phyloP scores from a whole-genome alignment of 2,329 filamentous ascomycete genomes.

The Trichoderma cornu-damae region DNA sequence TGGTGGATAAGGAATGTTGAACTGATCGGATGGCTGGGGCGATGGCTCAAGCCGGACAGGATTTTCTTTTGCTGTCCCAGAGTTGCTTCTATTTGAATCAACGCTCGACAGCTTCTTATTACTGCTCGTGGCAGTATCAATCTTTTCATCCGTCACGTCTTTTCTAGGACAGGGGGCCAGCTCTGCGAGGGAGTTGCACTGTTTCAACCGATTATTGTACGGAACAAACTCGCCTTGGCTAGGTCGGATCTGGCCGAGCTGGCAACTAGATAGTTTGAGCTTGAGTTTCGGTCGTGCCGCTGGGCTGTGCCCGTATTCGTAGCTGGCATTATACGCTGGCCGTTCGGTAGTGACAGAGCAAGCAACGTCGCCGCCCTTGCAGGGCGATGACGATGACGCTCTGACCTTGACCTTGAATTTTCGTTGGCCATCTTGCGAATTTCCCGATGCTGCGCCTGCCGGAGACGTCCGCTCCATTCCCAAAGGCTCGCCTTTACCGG shows the following conservation, averaged over 20 bases:
- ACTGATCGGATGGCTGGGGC: slow-evolving; percentile 30
- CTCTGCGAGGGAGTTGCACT: slow-evolving; percentile 32
- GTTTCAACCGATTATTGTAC: slow-evolving; percentile 28
- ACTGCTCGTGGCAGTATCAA: neutral
- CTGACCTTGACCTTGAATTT: slow-evolving; percentile 31
- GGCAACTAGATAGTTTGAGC: slow-evolving; percentile 32
- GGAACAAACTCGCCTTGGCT: slow-evolving; percentile 19
- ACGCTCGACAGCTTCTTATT: neutral
- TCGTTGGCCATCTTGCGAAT: slow-evolving; percentile 19
- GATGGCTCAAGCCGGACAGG: slow-evolving; percentile 17
- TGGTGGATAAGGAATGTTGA: slow-evolving; percentile 33
- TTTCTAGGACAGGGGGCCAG: slow-evolving; percentile 24
- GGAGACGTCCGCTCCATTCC: neutral
- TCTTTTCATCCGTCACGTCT: neutral
- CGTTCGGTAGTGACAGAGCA: neutral
- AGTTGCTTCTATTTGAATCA: neutral
- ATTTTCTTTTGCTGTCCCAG: slow-evolving; percentile 5
- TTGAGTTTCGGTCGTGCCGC: slow-evolving; percentile 30
- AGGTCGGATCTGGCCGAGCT: slow-evolving; percentile 23
- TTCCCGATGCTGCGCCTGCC: neutral
- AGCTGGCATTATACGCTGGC: neutral
- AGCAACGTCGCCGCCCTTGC: neutral
- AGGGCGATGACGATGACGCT: slow-evolving; percentile 19
- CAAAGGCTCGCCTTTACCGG: neutral
- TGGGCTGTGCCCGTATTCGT: slow-evolving; percentile 17